A percentile compares a stretch with the other conserved stretches of the same genome.
phyloP scores from a whole-genome alignment of 495 filamentous ascomycete genomes.

The Penicillium manginii region DNA sequence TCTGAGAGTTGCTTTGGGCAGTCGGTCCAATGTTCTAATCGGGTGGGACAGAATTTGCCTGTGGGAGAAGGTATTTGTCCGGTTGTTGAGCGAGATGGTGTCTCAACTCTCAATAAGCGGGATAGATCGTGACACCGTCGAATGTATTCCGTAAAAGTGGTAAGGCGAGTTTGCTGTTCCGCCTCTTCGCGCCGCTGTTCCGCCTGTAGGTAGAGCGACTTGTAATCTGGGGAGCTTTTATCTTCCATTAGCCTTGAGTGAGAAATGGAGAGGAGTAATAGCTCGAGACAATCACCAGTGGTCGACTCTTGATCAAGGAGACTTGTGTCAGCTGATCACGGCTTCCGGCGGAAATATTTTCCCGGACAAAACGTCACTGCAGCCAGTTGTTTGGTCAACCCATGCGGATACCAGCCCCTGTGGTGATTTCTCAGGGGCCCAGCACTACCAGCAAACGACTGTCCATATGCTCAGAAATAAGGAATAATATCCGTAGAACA shows the following conservation, averaged over 20 bases:
- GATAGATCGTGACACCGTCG: background rate
- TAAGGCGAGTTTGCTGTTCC: background rate
- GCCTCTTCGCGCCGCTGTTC: background rate
- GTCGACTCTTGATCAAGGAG: background rate
- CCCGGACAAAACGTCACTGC: background rate
- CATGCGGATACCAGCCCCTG: background rate
- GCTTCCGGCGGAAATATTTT: background rate
- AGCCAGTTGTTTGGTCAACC: background rate
- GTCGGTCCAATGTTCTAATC: constrained; percentile 34
- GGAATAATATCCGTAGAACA: background rate
- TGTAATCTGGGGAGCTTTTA: background rate
- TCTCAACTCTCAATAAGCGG: constrained; percentile 21
- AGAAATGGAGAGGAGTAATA: background rate
- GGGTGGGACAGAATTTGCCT: constrained; percentile 35
- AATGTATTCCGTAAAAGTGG: background rate
- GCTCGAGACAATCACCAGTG: background rate
- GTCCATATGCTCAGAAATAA: background rate
- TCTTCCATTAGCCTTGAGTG: background rate
- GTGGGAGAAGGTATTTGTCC: constrained; percentile 31
- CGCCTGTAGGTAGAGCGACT: background rate
- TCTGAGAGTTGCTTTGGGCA: constrained; percentile 30
- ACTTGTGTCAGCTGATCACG: background rate
- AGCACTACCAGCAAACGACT: background rate
- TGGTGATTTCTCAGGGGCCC: background rate
- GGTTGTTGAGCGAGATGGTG: constrained; percentile 36